Evolutionary conservation across 306 rosid species (phyloP), one percentile per base, ranked within the genome.

Genomic region (Malus sieversii): DNA sequence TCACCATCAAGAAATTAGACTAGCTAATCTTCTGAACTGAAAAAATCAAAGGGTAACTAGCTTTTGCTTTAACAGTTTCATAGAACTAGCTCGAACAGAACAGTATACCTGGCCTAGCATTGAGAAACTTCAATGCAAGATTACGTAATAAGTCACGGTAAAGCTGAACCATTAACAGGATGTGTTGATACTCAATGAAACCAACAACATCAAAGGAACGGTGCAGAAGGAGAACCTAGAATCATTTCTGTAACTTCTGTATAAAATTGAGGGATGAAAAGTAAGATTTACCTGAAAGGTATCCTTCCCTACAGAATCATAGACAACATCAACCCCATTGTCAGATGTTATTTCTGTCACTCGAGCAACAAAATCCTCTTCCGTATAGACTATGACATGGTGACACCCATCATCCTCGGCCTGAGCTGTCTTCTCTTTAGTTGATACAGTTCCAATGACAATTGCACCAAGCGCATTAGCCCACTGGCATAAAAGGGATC

Each of bases 401-500:
- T 25, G 25, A 25, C 25, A 25, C 25, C 25, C 25, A 25, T 25
- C 25, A 25, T 25, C 25, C 25, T 82, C 88, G 83, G 98, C 98
- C 88, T 92, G 97, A 80, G 79, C 85, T 6, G 97, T 97, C 85
- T 94, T 94, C 80, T 90, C 97, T 68, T 86, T 73, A 25, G 79
- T 90, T 70, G 97, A 94, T 57, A 94, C 95, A 73, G 94, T 78
- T 84, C 97, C 97, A 81, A 94, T 87, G 71, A 94, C 93, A 65
- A 89, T 94, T 79, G 98, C 97, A 13, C 97, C 98, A 63, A 94
- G 93, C 64, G 88, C 89, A 74, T 88, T 88, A 78, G 89, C 96
- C 98, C 98, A 91, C 70, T 94, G 98, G 81, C 97, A 85, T 82
- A 94, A 82, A n/a, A 94, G 86, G 71, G 98, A 91, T 66, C 98